Conservation (phyloP, 2,329 filamentous ascomycete genomes). For the Mycocentrospora acerina region DNA sequence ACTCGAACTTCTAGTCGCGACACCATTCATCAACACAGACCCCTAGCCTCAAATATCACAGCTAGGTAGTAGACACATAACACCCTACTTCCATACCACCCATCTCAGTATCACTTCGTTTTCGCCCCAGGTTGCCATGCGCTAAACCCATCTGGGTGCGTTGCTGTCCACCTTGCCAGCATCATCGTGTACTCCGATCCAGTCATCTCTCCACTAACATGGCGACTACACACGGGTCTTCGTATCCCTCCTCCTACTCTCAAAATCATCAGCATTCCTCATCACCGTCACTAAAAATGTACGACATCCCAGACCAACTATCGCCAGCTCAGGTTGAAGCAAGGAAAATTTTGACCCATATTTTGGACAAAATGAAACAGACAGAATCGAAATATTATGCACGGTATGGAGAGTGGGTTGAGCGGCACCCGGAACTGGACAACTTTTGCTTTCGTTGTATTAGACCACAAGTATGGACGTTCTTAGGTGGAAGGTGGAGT, state of each 20-base stretch:
- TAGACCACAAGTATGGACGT: conserved; percentile 24
- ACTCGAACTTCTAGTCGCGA: neutral
- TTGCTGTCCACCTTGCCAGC: conserved; percentile 1
- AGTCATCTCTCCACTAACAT: too few relatives aligned
- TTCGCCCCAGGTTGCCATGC: conserved; percentile 7
- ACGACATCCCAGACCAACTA: conserved; percentile 7
- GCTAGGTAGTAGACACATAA: conserved; percentile 4
- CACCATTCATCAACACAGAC: too few relatives aligned
- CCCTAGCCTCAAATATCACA: neutral
- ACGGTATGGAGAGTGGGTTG: conserved; percentile 23
- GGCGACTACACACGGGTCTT: neutral
- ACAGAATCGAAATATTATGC: conserved; percentile 15
- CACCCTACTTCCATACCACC: neutral
- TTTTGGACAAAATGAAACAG: conserved; percentile 18
- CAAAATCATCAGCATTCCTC: conserved; percentile 1
- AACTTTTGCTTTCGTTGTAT: conserved; percentile 21
- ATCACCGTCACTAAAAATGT: conserved; percentile 9
- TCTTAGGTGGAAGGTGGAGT: conserved; percentile 20
- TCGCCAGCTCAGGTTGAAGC: conserved; percentile 26
- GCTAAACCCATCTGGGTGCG: conserved; percentile 3
- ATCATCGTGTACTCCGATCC: too few relatives aligned
- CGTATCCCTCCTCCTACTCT: neutral
- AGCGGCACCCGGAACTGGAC: conserved; percentile 19
- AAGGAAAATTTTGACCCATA: conserved; percentile 19
- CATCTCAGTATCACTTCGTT: neutral